Conservation (phyloP, 192 early-diverging fungal species). For the Coemansia biformis region DNA sequence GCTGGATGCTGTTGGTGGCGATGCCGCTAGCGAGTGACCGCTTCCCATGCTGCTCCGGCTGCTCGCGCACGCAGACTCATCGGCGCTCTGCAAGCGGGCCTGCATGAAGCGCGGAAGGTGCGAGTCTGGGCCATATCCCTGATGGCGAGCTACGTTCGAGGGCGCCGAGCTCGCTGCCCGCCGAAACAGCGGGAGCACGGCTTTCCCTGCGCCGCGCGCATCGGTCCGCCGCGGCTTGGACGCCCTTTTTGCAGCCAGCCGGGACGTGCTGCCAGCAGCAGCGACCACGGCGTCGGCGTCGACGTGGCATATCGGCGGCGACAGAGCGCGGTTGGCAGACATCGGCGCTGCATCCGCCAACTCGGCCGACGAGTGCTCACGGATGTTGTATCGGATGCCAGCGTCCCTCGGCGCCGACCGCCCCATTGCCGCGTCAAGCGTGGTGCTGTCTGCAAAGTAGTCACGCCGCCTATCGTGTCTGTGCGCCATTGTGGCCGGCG, state of each 20-base stretch:
- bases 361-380: slow-evolving; percentile 23
- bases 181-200: slow-evolving; percentile 17
- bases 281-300: slow-evolving; percentile 10
- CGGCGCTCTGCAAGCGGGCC: slow-evolving; percentile 14
- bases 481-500: slow-evolving; percentile 32
- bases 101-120: slow-evolving; percentile 44
- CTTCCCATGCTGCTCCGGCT: slow-evolving; percentile 26
- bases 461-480: slow-evolving; percentile 39
- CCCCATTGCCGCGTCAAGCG: slow-evolving; percentile 37
- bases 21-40: slow-evolving; percentile 16
- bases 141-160: background rate
- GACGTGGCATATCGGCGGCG: slow-evolving; percentile 14
- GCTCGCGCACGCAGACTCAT: slow-evolving; percentile 9
- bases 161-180: slow-evolving; percentile 6
- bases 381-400: slow-evolving; percentile 29
- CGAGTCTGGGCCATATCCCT: slow-evolving; percentile 24
- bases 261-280: too few species aligned
- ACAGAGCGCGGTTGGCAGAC: slow-evolving; percentile 3
- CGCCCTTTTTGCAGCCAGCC: too few species aligned
- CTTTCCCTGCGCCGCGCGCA: background rate
- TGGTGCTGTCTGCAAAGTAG: slow-evolving; percentile 39
- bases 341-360: slow-evolving; percentile 7
- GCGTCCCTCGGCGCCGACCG: slow-evolving; percentile 22
- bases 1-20: slow-evolving; percentile 16
- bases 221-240: slow-evolving; percentile 4